These are phyloP conservation scores for Paratinospora sagittata DNA, from an alignment of 164 flowering plant species.

Conservation along the genomic window DNA sequence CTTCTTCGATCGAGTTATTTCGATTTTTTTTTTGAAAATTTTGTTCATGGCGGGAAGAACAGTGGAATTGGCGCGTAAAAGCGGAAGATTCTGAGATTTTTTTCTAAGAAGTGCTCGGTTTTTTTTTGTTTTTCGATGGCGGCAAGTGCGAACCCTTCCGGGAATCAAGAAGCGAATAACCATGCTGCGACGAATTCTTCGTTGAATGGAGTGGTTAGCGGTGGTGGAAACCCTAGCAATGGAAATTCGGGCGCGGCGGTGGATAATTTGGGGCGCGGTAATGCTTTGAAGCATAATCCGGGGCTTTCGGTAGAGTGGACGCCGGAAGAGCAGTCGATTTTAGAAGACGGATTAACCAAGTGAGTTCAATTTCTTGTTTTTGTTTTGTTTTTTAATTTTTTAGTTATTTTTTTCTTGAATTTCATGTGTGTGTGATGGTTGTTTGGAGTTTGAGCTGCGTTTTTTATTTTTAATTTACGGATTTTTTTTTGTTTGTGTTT, in stretches of 20 bases:
- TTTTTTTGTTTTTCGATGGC: constrained; percentile 30
- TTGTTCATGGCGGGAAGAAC: constrained; percentile 11
- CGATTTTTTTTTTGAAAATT: background rate
- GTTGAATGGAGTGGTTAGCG: constrained; percentile 20
- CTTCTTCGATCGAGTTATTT: background rate
- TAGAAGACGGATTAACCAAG: constrained; percentile 48
- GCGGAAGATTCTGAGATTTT: constrained; percentile 6
- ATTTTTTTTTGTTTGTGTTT: no score
- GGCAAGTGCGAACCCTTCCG: constrained; percentile 42
- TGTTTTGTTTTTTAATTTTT: background rate
- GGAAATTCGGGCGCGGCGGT: constrained; percentile 20
- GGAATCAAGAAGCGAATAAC: constrained; percentile 34
- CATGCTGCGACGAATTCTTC: constrained; percentile 17
- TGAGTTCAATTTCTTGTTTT: constrained; percentile 23
- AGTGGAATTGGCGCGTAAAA: constrained; percentile 22
- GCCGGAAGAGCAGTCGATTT: constrained; percentile 44
- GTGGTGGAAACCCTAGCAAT: constrained; percentile 16
- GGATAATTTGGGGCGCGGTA: constrained; percentile 20
- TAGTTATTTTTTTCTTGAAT: no score
- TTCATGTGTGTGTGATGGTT: background rate
- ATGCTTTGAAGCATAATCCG: constrained; percentile 48
- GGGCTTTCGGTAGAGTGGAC: constrained; percentile 55
- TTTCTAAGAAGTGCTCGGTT: constrained; percentile 5
- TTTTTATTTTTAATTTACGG: background rate
- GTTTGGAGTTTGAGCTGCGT: background rate